phyloP scores from a whole-genome alignment of 2,329 filamentous ascomycete genomes.

The Colletotrichum aenigma region DNA sequence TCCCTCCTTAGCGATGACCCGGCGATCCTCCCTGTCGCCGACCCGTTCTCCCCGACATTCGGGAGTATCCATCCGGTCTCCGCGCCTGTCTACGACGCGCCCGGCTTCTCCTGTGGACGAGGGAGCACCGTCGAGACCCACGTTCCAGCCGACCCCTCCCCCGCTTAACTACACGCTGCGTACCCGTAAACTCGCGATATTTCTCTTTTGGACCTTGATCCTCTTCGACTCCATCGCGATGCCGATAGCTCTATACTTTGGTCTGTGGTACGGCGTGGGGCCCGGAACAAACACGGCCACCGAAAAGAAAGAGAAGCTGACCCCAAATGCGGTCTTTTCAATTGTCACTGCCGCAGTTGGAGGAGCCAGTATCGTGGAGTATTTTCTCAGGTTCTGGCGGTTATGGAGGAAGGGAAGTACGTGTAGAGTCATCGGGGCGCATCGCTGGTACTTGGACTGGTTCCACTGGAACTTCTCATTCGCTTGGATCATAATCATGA shows the following conservation, averaged over 20 bases:
- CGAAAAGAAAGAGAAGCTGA: constrained; percentile 29
- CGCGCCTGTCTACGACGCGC: neutral
- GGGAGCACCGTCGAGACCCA: neutral
- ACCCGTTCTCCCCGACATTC: neutral
- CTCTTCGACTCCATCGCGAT: constrained; percentile 62
- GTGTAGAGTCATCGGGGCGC: constrained; percentile 47
- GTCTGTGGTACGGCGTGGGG: constrained; percentile 58
- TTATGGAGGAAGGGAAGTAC: constrained; percentile 55
- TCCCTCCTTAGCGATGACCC: neutral
- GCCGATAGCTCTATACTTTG: constrained; percentile 65
- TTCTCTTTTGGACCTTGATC: constrained; percentile 64
- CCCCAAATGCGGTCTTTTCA: constrained; percentile 45
- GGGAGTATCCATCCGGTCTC: neutral
- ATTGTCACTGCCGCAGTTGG: constrained; percentile 58
- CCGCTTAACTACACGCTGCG: constrained; percentile 22
- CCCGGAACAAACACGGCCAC: constrained; percentile 34
- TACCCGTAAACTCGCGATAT: constrained; percentile 55
- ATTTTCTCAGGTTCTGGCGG: constrained; percentile 55
- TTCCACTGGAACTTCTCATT: constrained; percentile 62
- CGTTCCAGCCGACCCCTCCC: constrained; percentile 11
- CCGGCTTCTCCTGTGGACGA: neutral
- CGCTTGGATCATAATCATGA: constrained; percentile 60
- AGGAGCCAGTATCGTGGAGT: constrained; percentile 58
- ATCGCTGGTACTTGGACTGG: constrained; percentile 50
- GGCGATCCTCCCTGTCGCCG: neutral